phyloP scores from a whole-genome alignment of 345 rosid species.

The Bruguiera gymnorhiza region DNA sequence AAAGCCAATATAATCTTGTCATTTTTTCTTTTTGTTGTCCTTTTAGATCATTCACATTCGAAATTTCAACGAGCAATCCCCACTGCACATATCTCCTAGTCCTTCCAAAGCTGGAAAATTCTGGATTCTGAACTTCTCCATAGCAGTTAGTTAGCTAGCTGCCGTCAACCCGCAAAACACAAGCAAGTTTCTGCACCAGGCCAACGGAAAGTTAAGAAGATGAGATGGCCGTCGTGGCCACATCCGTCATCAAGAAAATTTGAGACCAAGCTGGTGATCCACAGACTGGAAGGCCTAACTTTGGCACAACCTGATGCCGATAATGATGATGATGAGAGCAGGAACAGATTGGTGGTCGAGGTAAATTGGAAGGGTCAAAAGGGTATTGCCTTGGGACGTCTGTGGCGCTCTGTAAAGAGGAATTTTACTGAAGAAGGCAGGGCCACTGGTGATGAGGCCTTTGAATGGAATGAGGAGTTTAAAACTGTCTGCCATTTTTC shows the following conservation, averaged over 20 bases:
- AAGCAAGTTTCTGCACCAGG: background rate
- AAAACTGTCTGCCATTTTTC: conserved; percentile 45
- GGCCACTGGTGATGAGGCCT: conserved; percentile 40
- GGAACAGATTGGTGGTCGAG: conserved; percentile 46
- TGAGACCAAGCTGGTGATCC: conserved; percentile 36
- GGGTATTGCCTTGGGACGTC: conserved; percentile 26
- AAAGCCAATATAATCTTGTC: background rate
- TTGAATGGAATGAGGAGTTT: conserved; percentile 66
- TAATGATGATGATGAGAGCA: conserved; percentile 13
- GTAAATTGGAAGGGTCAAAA: conserved; percentile 56
- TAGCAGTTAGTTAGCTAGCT: background rate
- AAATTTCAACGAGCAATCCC: background rate
- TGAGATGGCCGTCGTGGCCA: conserved; percentile 58
- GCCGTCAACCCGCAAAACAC: background rate
- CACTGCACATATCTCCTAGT: background rate
- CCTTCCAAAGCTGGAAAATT: background rate
- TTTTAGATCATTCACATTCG: background rate
- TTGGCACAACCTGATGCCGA: conserved; percentile 15
- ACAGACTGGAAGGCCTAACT: conserved; percentile 38
- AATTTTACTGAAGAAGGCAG: conserved; percentile 49
- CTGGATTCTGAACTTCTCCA: background rate
- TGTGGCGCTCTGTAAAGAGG: conserved; percentile 29
- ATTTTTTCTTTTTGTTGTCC: background rate
- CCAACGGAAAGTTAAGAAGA: conserved; percentile 37
- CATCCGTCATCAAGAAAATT: conserved; percentile 43